A percentile compares a stretch with the other conserved stretches of the same genome.
phyloP scores from a whole-genome alignment of 2,329 filamentous ascomycete genomes.

The Coniochaeta sp. region DNA sequence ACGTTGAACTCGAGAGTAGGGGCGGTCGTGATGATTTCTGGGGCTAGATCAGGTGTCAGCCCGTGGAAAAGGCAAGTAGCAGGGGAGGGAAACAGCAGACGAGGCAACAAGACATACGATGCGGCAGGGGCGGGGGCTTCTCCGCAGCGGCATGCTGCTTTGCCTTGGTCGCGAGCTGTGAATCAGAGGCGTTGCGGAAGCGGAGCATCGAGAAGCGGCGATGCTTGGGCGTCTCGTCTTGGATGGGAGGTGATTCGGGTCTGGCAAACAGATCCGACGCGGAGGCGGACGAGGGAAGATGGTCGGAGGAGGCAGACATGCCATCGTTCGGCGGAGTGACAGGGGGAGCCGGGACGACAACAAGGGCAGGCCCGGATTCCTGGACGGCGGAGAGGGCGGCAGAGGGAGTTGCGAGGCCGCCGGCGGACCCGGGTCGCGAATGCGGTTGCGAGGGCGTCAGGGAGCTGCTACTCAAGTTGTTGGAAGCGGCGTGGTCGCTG shows the following conservation, averaged over 20 bases:
- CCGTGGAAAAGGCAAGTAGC: not conserved
- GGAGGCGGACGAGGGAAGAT: slow-evolving; percentile 14
- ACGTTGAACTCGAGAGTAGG: slow-evolving; percentile 61
- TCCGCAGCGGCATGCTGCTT: slow-evolving; percentile 56
- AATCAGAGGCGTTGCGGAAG: slow-evolving; percentile 89
- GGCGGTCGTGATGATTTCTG: slow-evolving; percentile 83
- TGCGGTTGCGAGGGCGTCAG: slow-evolving; percentile 11
- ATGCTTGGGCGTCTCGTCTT: slow-evolving; percentile 49
- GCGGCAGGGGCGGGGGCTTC: slow-evolving; percentile 50
- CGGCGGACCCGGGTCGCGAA: slow-evolving; percentile 13
- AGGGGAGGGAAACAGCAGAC: not conserved
- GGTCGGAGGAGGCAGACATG: slow-evolving; percentile 17
- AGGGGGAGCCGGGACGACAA: slow-evolving; percentile 19
- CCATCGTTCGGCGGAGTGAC: slow-evolving; percentile 21
- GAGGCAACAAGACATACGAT: slow-evolving; percentile 35
- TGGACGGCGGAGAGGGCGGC: slow-evolving; percentile 12
- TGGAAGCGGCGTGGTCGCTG: slow-evolving; percentile 11
- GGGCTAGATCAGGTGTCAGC: slow-evolving; percentile 34
- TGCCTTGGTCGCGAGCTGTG: slow-evolving; percentile 71
- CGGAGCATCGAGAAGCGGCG: slow-evolving; percentile 61
- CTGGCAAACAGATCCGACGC: slow-evolving; percentile 20
- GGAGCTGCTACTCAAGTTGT: slow-evolving; percentile 1
- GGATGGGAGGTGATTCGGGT: slow-evolving; percentile 41
- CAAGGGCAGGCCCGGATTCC: slow-evolving; percentile 11
- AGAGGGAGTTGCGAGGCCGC: slow-evolving; percentile 12